These are phyloP conservation scores for Physocladia obscura DNA, from an alignment of 192 early-diverging fungal species.

Conservation along the genomic window DNA sequence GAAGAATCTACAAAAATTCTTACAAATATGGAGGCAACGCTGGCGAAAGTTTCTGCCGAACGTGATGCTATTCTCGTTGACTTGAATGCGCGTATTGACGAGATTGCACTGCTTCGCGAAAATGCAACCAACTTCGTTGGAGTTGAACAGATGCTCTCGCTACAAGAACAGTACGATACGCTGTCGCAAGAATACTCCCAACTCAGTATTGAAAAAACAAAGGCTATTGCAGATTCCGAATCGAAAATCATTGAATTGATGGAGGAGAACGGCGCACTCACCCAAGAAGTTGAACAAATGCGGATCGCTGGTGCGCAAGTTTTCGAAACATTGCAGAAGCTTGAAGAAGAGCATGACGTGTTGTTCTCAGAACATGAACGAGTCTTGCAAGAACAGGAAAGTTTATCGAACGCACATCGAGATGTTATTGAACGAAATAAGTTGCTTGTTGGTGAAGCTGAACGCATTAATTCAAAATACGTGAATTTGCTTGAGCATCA, in stretches of 20 bases:
- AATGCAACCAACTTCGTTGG: too few relatives aligned
- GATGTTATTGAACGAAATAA: neutral
- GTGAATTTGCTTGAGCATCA: neutral
- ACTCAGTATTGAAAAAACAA: neutral
- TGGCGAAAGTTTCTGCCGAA: neutral
- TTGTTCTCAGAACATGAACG: slow-evolving; percentile 13
- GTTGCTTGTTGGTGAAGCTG: neutral
- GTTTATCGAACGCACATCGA: neutral
- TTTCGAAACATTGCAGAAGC: neutral
- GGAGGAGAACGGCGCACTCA: neutral
- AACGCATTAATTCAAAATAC: neutral
- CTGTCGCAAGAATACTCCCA: neutral
- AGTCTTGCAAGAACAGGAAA: neutral
- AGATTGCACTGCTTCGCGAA: neutral
- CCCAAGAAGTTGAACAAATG: neutral
- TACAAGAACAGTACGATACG: slow-evolving; percentile 6
- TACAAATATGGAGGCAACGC: neutral
- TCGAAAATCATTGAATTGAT: neutral
- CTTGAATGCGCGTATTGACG: neutral
- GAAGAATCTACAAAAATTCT: neutral
- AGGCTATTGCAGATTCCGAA: neutral
- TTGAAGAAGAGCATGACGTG: neutral
- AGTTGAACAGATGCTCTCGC: neutral
- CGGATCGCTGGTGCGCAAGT: neutral
- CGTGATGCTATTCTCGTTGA: neutral